Conservation (phyloP, 2,329 filamentous ascomycete species). For the Hymenoscyphus albidus region DNA sequence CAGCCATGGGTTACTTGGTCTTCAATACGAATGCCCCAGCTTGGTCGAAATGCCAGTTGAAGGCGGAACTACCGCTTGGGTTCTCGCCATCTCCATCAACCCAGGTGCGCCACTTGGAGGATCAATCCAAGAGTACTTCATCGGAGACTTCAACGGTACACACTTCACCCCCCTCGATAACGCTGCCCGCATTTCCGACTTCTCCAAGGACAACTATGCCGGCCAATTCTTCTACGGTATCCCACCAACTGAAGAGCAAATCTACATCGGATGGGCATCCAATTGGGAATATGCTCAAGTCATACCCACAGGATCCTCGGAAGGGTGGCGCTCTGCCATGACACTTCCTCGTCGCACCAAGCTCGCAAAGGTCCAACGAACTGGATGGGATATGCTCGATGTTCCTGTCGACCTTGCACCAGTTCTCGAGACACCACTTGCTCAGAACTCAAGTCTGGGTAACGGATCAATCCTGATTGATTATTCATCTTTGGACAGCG, state of each 20-base stretch:
- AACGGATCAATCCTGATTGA: constrained; percentile 49
- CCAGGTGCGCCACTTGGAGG: constrained; percentile 55
- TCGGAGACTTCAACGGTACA: constrained; percentile 61
- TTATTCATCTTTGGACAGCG: constrained; percentile 47
- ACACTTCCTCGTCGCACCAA: constrained; percentile 51
- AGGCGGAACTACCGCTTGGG: constrained; percentile 35
- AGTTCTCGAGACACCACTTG: constrained; percentile 44
- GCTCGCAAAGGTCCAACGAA: constrained; percentile 47
- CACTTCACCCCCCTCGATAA: constrained; percentile 49
- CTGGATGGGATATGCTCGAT: constrained; percentile 50
- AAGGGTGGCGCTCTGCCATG: constrained; percentile 52
- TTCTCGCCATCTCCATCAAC: constrained; percentile 52
- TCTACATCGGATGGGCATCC: constrained; percentile 50
- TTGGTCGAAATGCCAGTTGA: constrained; percentile 52
- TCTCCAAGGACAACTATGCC: constrained; percentile 53
- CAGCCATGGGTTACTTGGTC: constrained; percentile 45
- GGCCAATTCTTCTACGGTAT: constrained; percentile 52
- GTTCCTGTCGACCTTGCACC: constrained; percentile 47
- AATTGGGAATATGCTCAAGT: constrained; percentile 57
- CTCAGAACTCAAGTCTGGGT: constrained; percentile 41
- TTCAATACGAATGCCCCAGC: constrained; percentile 55
- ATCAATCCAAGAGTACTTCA: constrained; percentile 52
- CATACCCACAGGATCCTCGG: constrained; percentile 49
- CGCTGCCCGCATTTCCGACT: constrained; percentile 43
- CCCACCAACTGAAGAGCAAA: constrained; percentile 34